Evolutionary conservation across 148 eudicot species (phyloP).

Genomic region (Vaccinium darrowii): DNA sequence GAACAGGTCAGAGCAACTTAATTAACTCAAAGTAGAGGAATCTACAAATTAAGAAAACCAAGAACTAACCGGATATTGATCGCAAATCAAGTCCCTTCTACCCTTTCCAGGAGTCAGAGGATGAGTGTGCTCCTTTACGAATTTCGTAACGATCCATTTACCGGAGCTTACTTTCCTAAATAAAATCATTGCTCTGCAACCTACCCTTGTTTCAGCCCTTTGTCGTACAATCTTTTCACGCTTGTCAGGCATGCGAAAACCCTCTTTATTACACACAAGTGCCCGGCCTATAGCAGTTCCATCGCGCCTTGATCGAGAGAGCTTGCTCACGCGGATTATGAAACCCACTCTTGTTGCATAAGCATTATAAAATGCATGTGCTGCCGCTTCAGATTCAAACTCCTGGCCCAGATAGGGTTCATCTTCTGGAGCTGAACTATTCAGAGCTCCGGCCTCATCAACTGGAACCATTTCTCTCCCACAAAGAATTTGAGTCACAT

Average conservation of each 20-base stretch:
- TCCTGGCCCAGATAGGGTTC: conserved; percentile 93
- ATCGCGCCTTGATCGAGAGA: conserved; percentile 94
- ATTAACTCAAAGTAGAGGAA: neutral
- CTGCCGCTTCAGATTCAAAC: conserved; percentile 91
- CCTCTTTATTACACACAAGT: conserved; percentile 96
- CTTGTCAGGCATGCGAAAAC: conserved; percentile 76
- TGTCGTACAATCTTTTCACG: conserved; percentile 90
- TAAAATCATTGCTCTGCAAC: conserved; percentile 94
- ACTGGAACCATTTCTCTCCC: conserved; percentile 39
- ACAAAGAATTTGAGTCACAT: conserved; percentile 47
- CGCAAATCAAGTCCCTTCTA: conserved; percentile 68
- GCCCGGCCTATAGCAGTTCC: conserved; percentile 91
- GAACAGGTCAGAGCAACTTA: neutral
- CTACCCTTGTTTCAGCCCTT: conserved; percentile 90
- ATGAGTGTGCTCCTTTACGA: conserved; percentile 91
- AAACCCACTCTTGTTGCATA: conserved; percentile 86
- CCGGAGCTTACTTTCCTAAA: conserved; percentile 80
- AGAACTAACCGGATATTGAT: conserved; percentile 83
- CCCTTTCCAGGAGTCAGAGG: conserved; percentile 82
- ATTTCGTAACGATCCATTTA: conserved; percentile 90
- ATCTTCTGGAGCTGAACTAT: conserved; percentile 35
- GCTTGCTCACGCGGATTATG: conserved; percentile 86
- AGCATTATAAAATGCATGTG: conserved; percentile 85
- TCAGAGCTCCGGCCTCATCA: conserved; percentile 34
- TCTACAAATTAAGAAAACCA: neutral